A percentile compares a stretch with the other conserved stretches of the same genome.
phyloP scores from a whole-genome alignment of 2,329 filamentous ascomycete genomes.

The Botrytis cinerea region DNA sequence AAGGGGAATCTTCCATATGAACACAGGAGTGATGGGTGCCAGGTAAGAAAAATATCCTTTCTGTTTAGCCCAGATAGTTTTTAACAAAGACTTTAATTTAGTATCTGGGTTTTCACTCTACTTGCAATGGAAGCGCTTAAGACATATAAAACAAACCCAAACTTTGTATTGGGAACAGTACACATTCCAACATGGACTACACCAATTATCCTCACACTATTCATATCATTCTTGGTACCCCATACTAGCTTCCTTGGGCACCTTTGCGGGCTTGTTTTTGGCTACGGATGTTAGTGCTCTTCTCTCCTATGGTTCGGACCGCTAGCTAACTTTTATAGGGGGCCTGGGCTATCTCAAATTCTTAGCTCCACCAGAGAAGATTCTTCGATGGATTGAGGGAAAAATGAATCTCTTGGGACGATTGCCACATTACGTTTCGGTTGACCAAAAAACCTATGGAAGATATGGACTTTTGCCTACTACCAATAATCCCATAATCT shows the following conservation, averaged over 20 bases:
- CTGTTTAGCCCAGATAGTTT: background rate
- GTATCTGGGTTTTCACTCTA: slow-evolving; percentile 90
- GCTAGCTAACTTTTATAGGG: slow-evolving; percentile 51
- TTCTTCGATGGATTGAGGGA: slow-evolving; percentile 82
- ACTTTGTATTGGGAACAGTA: slow-evolving; percentile 62
- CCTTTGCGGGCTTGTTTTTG: slow-evolving; percentile 77
- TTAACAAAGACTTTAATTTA: slow-evolving; percentile 50
- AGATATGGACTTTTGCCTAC: slow-evolving; percentile 85
- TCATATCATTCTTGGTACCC: slow-evolving; percentile 76
- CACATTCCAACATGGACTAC: slow-evolving; percentile 91
- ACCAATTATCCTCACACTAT: slow-evolving; percentile 73
- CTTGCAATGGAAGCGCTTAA: slow-evolving; percentile 83
- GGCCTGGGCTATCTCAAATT: slow-evolving; percentile 88
- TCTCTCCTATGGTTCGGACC: background rate
- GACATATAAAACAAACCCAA: slow-evolving; percentile 78
- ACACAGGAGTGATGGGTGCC: slow-evolving; percentile 77
- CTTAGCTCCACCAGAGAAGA: slow-evolving; percentile 84
- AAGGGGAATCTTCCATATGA: slow-evolving; percentile 66
- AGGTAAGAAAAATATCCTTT: slow-evolving; percentile 57
- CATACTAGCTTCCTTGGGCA: slow-evolving; percentile 85
- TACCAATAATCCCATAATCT: slow-evolving; percentile 44
- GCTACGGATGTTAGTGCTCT: slow-evolving; percentile 73
- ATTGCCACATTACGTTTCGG: slow-evolving; percentile 87
- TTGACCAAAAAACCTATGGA: slow-evolving; percentile 95
- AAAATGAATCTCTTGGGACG: slow-evolving; percentile 83